Percentiles rank a stretch among this genome's conserved stretches.
Conservation (phyloP, 2,329 filamentous ascomycete species). For the Aspergillus costaricaensis region DNA sequence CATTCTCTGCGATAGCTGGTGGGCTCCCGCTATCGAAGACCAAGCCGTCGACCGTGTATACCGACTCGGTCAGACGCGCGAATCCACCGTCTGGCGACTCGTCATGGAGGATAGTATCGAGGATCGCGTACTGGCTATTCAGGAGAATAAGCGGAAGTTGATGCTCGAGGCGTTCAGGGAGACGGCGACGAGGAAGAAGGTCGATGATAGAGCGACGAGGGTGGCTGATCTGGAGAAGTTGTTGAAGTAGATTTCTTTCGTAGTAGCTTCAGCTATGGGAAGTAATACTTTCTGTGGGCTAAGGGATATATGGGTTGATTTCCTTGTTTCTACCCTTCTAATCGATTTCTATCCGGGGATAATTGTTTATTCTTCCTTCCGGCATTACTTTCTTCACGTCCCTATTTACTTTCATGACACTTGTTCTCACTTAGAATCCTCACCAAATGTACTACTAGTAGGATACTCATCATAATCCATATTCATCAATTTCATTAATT, state of each 20-base stretch:
- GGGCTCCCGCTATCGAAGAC: conserved; percentile 90
- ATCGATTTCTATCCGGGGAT: background rate
- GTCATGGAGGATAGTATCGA: conserved; percentile 81
- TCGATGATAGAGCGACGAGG: conserved; percentile 56
- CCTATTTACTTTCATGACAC: too few relatives aligned
- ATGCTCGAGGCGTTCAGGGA: conserved; percentile 80
- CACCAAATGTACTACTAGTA: too few relatives aligned
- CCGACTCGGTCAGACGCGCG: conserved; percentile 76
- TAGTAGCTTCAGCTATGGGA: too few relatives aligned
- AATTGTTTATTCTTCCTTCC: too few relatives aligned
- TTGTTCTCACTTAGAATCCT: too few relatives aligned
- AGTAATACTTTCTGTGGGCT: too few relatives aligned
- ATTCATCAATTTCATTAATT: too few relatives aligned
- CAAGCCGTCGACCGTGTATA: conserved; percentile 89
- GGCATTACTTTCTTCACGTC: too few relatives aligned
- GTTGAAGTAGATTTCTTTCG: conserved; percentile 16
- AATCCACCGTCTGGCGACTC: conserved; percentile 77
- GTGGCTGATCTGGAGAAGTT: conserved; percentile 52
- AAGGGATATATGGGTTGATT: background rate
- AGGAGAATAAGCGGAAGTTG: conserved; percentile 74
- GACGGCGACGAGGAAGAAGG: conserved; percentile 59
- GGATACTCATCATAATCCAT: too few relatives aligned
- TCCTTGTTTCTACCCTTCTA: background rate
- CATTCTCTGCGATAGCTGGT: conserved; percentile 83
- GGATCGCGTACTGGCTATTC: conserved; percentile 75